Percentiles rank a stretch among this genome's conserved stretches.
These are phyloP conservation scores for Eragrostis nindensis DNA, from an alignment of 176 grass and related monocot genomes.

Conservation along the genomic window DNA sequence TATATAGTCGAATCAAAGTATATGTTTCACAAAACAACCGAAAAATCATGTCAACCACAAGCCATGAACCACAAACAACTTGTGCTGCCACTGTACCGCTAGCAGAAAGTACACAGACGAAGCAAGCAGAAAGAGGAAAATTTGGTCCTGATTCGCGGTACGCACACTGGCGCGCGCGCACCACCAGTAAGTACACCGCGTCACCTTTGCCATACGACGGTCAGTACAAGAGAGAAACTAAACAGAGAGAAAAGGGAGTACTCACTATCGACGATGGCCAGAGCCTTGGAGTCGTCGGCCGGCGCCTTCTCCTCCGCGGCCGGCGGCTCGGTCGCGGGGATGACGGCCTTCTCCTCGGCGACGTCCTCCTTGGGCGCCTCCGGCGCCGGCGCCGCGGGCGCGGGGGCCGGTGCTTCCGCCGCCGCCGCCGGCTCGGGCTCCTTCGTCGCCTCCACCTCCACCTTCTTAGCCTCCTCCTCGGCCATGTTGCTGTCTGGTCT, in stretches of 20 bases:
- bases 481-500: slow-evolving; percentile 51
- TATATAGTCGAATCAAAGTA: neutral
- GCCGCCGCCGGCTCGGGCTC: slow-evolving; percentile 45
- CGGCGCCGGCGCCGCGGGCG: slow-evolving; percentile 21
- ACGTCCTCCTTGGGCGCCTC: slow-evolving; percentile 85
- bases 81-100: slow-evolving; percentile 15
- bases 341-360: slow-evolving; percentile 86
- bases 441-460: slow-evolving; percentile 62
- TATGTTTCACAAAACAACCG: neutral
- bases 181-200: neutral
- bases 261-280: slow-evolving; percentile 83
- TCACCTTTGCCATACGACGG: neutral
- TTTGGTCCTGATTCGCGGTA: slow-evolving; percentile 6
- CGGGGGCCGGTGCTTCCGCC: neutral
- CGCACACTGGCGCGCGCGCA: neutral
- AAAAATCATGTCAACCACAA: slow-evolving; percentile 11
- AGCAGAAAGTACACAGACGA: slow-evolving; percentile 22
- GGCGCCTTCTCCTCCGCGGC: slow-evolving; percentile 52
- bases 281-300: slow-evolving; percentile 71
- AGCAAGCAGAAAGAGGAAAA: too few species aligned
- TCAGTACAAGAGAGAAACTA: neutral
- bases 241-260: too few species aligned
- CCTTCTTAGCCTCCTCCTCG: slow-evolving; percentile 86
- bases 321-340: slow-evolving; percentile 50
- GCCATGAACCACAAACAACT: slow-evolving; percentile 11